A percentile compares a stretch with the other conserved stretches of the same genome.
Evolutionary conservation across 177 flowering plant species (phyloP).

Genomic region (Telopea speciosissima): DNA sequence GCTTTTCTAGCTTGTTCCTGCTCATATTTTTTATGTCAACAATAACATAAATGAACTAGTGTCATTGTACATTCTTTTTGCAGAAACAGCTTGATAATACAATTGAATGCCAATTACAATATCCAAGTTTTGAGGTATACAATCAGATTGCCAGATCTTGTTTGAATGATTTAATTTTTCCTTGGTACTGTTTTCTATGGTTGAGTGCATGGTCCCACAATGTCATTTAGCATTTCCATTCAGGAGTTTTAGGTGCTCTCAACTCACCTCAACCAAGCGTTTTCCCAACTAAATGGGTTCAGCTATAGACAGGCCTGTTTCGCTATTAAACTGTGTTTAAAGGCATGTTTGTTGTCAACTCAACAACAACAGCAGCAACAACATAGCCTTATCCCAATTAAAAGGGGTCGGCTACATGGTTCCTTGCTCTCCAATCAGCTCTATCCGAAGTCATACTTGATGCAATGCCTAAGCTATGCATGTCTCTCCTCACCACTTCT

Average conservation of each 20-base stretch:
- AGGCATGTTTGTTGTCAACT: too few relatives aligned
- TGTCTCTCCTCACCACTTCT: too few relatives aligned
- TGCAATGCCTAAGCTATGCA: too few relatives aligned
- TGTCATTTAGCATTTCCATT: not conserved
- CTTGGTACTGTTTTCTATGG: not conserved
- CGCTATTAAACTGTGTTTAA: too few relatives aligned
- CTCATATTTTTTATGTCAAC: not conserved
- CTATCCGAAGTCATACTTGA: too few relatives aligned
- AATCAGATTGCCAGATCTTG: constrained; percentile 1
- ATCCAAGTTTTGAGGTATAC: constrained; percentile 88
- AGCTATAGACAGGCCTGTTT: not conserved
- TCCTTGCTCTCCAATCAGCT: too few relatives aligned
- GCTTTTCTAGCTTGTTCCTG: constrained; percentile 2
- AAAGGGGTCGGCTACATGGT: too few relatives aligned
- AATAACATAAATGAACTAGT: not conserved
- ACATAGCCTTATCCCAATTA: too few relatives aligned
- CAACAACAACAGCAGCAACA: too few relatives aligned
- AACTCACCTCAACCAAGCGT: too few relatives aligned
- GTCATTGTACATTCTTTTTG: constrained; percentile 8
- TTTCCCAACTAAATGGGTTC: not conserved
- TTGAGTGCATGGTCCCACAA: not conserved
- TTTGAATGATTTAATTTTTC: not conserved
- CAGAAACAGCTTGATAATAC: constrained; percentile 73
- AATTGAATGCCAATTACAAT: constrained; percentile 47
- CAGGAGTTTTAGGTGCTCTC: not conserved